Conservation (phyloP, 768 basidiomycete species). For the Hortiboletus campestris region DNA sequence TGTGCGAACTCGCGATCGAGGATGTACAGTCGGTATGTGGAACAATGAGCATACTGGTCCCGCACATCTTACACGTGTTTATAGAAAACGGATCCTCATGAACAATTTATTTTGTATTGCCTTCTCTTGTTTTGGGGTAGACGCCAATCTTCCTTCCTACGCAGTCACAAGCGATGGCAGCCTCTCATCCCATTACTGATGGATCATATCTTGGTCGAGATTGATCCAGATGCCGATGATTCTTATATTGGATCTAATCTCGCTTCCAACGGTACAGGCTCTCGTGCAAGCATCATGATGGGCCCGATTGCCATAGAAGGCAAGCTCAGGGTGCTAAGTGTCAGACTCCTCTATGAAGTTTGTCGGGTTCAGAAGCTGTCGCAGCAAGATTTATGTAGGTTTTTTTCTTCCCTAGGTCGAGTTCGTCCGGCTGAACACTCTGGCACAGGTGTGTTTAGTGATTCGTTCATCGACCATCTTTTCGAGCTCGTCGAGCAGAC, state of each 20-base stretch:
- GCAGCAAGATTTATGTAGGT: constrained; percentile 74
- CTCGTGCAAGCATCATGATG: constrained; percentile 40
- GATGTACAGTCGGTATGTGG: constrained; percentile 62
- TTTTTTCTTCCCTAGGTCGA: background rate
- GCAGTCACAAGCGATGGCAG: constrained; percentile 81
- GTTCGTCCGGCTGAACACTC: constrained; percentile 4
- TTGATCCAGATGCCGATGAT: constrained; percentile 73
- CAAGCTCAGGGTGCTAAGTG: constrained; percentile 68
- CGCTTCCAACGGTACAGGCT: constrained; percentile 24
- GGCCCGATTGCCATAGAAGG: constrained; percentile 75
- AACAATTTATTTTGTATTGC: constrained; percentile 74
- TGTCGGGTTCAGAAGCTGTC: constrained; percentile 87
- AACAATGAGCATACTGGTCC: background rate
- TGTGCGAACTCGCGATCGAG: constrained; percentile 76
- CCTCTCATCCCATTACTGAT: constrained; percentile 78
- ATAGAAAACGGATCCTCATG: constrained; percentile 84
- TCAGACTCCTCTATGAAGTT: constrained; percentile 85
- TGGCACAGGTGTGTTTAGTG: constrained; percentile 68
- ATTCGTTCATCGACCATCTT: constrained; percentile 81
- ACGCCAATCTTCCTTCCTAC: constrained; percentile 65
- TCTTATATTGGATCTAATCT: constrained; percentile 44
- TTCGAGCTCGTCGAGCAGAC: constrained; percentile 96
- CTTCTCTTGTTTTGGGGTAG: constrained; percentile 76
- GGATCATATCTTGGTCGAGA: constrained; percentile 79
- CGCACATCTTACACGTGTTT: constrained; percentile 4